A percentile compares a stretch with the other conserved stretches of the same genome.
These are phyloP conservation scores for Sporothrix variecibatus DNA, from an alignment of 2,329 filamentous ascomycete species.

Conservation along the genomic window DNA sequence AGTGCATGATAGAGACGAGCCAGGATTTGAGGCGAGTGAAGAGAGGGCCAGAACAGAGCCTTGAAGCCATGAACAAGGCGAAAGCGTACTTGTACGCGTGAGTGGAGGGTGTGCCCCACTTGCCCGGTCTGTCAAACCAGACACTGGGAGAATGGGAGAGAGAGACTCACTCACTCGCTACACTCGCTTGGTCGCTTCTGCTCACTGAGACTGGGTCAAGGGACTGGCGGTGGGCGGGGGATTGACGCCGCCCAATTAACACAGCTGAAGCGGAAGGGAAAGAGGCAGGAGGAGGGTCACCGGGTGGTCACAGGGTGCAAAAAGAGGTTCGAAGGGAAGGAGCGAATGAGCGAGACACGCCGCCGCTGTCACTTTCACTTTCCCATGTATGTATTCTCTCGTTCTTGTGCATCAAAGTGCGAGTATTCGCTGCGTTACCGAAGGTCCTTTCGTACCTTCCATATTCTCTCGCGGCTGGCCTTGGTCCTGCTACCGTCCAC, in stretches of 20 bases:
- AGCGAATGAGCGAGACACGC: constrained; percentile 15
- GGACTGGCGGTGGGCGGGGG: constrained; percentile 8
- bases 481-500: background rate
- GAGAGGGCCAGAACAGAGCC: background rate
- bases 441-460: constrained; percentile 10
- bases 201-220: background rate
- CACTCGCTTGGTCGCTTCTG: background rate
- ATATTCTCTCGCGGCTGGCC: background rate
- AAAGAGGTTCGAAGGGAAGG: background rate
- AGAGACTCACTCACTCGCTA: too few relatives aligned
- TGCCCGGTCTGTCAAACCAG: constrained; percentile 7
- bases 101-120: constrained; percentile 1
- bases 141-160: background rate
- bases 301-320: constrained; percentile 11
- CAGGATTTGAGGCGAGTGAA: background rate
- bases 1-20: constrained; percentile 4
- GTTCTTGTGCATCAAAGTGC: background rate
- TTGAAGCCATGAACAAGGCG: background rate
- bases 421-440: background rate
- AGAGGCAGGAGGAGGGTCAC: constrained; percentile 3
- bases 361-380: constrained; percentile 1
- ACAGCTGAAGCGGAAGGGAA: background rate
- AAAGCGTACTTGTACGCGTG: background rate
- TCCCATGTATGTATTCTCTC: background rate
- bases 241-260: background rate